Evolutionary conservation across 306 rosid genomes (phyloP), one percentile per base, ranked within the genome.

Genomic region (Cicer cuneatum): DNA sequence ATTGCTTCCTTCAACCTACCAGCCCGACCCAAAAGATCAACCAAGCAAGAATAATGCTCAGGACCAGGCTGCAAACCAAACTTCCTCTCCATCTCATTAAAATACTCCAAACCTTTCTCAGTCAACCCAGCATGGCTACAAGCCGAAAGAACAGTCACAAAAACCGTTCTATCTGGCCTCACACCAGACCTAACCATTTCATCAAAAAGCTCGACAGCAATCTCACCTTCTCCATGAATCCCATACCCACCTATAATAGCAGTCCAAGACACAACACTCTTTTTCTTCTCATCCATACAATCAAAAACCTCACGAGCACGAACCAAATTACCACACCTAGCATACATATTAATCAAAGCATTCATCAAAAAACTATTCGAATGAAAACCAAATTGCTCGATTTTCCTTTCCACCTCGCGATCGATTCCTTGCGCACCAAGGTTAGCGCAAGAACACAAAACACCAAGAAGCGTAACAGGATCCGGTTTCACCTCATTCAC

Each of bases 41-140:
- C 97, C 86, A 87, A 45, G 68, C 98, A 93, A 39, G 93, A 88
- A 68, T 88, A 88, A 66, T 93, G 96, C 90, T 88, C 90, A 0
- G 83, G 90, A 71, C 96, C 95, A 8, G 86, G 93, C 71, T 74
- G 63, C 87, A 94, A 77, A 43, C 85, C 73, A 11, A 88, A 88
- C 38, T 46, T 82, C 76, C 56, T 80, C 72, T 78, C 60, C 96
- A 91, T 94, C 8, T 73, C 80, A 18, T 82, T 78, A 69, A 91
- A 94, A 77, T 86, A 90, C 19, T 80, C 78, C 78, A 91, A 63
- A 18, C 97, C 98, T 83, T 72, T 80, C 33, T 88, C 90, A 12
- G 91, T 87, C 75, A 94, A 75, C 38, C 96, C 97, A 0, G 95
- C 89, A 72, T 94, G 97, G 81, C 98, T 91, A 71, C 97, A 94